phyloP scores from a whole-genome alignment of 257 asterid species.

The Ilex asprella region DNA sequence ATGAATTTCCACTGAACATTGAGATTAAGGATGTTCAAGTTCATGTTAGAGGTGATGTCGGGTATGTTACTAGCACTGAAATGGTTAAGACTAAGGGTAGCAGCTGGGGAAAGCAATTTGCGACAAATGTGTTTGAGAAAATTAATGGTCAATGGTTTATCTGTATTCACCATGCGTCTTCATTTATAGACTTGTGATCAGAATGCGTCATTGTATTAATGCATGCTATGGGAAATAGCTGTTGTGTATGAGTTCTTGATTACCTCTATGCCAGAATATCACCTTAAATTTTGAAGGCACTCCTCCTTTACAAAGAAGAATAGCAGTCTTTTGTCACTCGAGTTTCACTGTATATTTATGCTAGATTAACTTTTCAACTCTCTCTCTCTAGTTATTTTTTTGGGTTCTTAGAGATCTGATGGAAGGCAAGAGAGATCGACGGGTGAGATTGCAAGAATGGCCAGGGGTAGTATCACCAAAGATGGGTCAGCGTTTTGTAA shows the following conservation, averaged over 20 bases:
- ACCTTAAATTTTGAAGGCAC: no score
- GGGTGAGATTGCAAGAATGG: slow-evolving; percentile 15
- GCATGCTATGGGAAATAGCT: no score
- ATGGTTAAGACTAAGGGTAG: slow-evolving; percentile 88
- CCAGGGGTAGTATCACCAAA: slow-evolving; percentile 18
- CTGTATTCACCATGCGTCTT: slow-evolving; percentile 85
- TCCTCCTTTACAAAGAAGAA: no score
- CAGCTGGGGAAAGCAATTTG: slow-evolving; percentile 95
- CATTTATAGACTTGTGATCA: slow-evolving; percentile 50
- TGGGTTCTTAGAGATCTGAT: no score
- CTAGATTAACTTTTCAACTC: no score
- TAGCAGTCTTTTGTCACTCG: no score
- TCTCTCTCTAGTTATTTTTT: no score
- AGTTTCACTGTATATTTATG: no score
- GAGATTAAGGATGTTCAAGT: slow-evolving; percentile 84
- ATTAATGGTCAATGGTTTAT: slow-evolving; percentile 78
- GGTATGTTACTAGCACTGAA: slow-evolving; percentile 83
- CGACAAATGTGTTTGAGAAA: slow-evolving; percentile 84
- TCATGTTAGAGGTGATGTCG: slow-evolving; percentile 64
- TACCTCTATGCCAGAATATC: no score
- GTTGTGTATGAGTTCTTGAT: no score
- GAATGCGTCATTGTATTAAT: no score
- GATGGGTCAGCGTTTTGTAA: slow-evolving; percentile 30
- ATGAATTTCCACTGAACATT: slow-evolving; percentile 79
- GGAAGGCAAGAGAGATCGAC: no score